These are phyloP conservation scores for Graphilbum ipis-grandicollis DNA, from an alignment of 2,329 filamentous ascomycete species.

Conservation along the genomic window DNA sequence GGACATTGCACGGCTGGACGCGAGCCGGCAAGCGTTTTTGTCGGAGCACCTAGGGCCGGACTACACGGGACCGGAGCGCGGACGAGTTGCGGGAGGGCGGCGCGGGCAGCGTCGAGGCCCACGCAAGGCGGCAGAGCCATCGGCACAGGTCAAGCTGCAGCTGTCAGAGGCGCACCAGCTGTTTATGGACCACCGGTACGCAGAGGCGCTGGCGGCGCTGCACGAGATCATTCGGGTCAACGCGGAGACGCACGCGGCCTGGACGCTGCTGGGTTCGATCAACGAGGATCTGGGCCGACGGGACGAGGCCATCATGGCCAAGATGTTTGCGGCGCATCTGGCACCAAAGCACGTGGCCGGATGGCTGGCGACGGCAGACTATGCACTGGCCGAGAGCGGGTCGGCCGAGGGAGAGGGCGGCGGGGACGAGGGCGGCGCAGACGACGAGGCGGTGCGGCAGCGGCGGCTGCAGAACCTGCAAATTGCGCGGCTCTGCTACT, in stretches of 20 bases:
- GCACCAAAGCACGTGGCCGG: conserved; percentile 40
- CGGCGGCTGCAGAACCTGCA: conserved; percentile 24
- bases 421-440: conserved; percentile 20
- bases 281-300: conserved; percentile 41
- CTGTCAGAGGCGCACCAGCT: conserved; percentile 50
- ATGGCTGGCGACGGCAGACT: conserved; percentile 42
- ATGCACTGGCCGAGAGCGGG: conserved; percentile 32
- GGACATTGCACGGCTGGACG: conserved; percentile 20
- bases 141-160: conserved; percentile 52
- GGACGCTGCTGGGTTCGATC: conserved; percentile 43
- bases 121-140: conserved; percentile 47
- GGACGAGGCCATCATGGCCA: conserved; percentile 38
- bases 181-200: conserved; percentile 45
- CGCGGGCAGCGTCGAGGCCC: conserved; percentile 22
- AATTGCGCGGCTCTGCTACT: conserved; percentile 40
- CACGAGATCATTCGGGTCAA: conserved; percentile 52
- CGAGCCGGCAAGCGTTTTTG: conserved; percentile 17
- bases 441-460: conserved; percentile 13
- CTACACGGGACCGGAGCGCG: conserved; percentile 2
- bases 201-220: conserved; percentile 38
- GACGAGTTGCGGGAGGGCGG: neutral
- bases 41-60: conserved; percentile 13
- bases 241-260: conserved; percentile 47
- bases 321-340: conserved; percentile 44
- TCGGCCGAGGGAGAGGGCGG: conserved; percentile 22